Base-by-base conservation (phyloP, 192 early-diverging fungal species). In the Coemansia javaensis region DNA sequence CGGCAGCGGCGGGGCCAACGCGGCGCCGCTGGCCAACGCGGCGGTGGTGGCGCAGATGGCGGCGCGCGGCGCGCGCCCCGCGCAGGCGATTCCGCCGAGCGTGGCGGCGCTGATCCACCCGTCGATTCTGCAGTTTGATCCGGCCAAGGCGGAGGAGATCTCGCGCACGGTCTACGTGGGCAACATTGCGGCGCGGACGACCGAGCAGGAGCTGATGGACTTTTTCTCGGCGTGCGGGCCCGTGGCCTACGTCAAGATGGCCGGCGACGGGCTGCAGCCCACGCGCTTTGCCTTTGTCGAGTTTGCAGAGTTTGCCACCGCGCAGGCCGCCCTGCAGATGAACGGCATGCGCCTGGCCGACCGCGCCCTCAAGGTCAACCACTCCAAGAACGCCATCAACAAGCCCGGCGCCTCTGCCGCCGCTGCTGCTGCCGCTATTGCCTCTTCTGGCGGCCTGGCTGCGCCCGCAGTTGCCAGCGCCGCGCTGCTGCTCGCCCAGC, bases 221-320 rank as follows among this genome's bases (percentile, higher is more conserved):
- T 72, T 78, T 43, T 87, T 88, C 54, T 45, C 66, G 1, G 53
- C 52, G 0, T 84, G 81, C 56, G 88, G 88, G 0, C 80, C 80
- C 3, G 80, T 88, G 4, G 77, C 79, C 5, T 82, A 79, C 36
- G 77, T 87, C 15, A 88, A 87, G 41, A 83, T 90, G 80, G 86
- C 88, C 0, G 88, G 88, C 1, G 85, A 88, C 47, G 77, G 74
- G 8, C 48, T 68, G 23, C 81, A 85, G 57, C 71, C 75, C 0
- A 83, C 79, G 15, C 35, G 88, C 12, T 90, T 86, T 77, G 85
- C 88, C 5, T 90, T 90, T 57, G 67, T 90, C 28, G 86, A 89
- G 77, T 90, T 89, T 77, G 85, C 77, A 0, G 79, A 75, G 16
- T 47, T 65, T 27, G 77, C 74, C 7, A 68, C 54, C 4, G 81